These are phyloP conservation scores for Penicillium crustosum DNA, from an alignment of 2,329 filamentous ascomycete genomes.

Conservation along the genomic window DNA sequence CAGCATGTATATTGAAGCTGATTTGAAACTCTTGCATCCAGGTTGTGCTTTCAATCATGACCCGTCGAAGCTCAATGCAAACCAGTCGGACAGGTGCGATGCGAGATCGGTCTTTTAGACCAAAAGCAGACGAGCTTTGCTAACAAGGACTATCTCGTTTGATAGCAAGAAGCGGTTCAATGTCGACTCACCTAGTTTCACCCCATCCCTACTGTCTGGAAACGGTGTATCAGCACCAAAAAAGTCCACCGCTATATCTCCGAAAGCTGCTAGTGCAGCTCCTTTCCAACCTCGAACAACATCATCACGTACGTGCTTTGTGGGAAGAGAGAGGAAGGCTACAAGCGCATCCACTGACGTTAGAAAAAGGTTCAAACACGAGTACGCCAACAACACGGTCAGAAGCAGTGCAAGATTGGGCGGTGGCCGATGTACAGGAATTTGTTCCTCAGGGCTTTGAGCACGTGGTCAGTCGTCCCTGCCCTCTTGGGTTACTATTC, in stretches of 20 bases:
- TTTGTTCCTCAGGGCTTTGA: slow-evolving; percentile 59
- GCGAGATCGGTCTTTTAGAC: slow-evolving; percentile 4
- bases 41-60: slow-evolving; percentile 87
- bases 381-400: slow-evolving; percentile 43
- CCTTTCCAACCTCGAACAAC: slow-evolving; percentile 50
- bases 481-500: neutral
- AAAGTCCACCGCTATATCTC: slow-evolving; percentile 73
- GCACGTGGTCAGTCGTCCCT: slow-evolving; percentile 45
- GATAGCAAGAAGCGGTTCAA: slow-evolving; percentile 72
- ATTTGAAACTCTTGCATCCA: slow-evolving; percentile 29
- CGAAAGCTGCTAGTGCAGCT: slow-evolving; percentile 84
- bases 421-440: slow-evolving; percentile 47
- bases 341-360: slow-evolving; percentile 23
- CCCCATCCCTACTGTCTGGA: slow-evolving; percentile 56
- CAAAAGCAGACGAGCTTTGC: slow-evolving; percentile 6
- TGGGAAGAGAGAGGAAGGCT: neutral
- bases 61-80: slow-evolving; percentile 58
- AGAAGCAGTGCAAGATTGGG: slow-evolving; percentile 46
- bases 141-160: slow-evolving; percentile 18
- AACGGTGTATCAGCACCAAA: slow-evolving; percentile 51
- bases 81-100: slow-evolving; percentile 42
- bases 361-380: slow-evolving; percentile 40
- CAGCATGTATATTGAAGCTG: slow-evolving; percentile 5
- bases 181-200: slow-evolving; percentile 95
- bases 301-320: slow-evolving; percentile 38